A percentile compares a stretch with the other conserved stretches of the same genome.
Evolutionary conservation across 257 asterid genomes (phyloP).

Genomic region (Solanum clarkiae): DNA sequence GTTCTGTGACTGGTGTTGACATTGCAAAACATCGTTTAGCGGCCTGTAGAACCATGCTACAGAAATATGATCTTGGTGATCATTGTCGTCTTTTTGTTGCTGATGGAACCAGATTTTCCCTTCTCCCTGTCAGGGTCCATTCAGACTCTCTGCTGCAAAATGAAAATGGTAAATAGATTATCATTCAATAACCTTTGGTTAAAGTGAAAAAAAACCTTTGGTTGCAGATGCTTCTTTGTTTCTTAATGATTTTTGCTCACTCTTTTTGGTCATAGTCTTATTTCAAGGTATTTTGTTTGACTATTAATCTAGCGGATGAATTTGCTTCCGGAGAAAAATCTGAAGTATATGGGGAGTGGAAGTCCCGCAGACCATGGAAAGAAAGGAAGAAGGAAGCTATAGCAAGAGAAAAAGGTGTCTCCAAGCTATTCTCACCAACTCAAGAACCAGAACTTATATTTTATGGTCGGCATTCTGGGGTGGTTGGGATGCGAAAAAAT

Average conservation of each 20-base stretch:
- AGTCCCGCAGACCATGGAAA: constrained; percentile 63
- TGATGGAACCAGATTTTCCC: constrained; percentile 79
- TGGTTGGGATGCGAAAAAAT: constrained; percentile 55
- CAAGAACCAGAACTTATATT: constrained; percentile 79
- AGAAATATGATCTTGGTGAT: constrained; percentile 67
- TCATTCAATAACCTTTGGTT: neutral
- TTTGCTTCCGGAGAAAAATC: constrained; percentile 12
- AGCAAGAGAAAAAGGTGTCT: constrained; percentile 25
- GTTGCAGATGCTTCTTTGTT: neutral
- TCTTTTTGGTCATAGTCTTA: neutral
- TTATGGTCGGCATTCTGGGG: constrained; percentile 70
- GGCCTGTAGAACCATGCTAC: constrained; percentile 83
- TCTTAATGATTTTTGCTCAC: neutral
- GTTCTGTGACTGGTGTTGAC: constrained; percentile 90
- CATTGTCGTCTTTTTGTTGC: constrained; percentile 87
- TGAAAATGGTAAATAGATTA: constrained; percentile 4
- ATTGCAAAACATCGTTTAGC: constrained; percentile 84
- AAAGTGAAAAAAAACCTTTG: no score
- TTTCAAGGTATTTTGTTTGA: neutral
- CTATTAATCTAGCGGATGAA: constrained; percentile 12
- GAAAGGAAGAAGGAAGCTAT: constrained; percentile 64
- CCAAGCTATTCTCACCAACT: constrained; percentile 20
- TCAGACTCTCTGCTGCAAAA: constrained; percentile 29
- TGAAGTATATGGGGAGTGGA: constrained; percentile 62
- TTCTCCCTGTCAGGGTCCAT: constrained; percentile 38